phyloP scores from a whole-genome alignment of 2,329 filamentous ascomycete species.

The Penicillium italicum region DNA sequence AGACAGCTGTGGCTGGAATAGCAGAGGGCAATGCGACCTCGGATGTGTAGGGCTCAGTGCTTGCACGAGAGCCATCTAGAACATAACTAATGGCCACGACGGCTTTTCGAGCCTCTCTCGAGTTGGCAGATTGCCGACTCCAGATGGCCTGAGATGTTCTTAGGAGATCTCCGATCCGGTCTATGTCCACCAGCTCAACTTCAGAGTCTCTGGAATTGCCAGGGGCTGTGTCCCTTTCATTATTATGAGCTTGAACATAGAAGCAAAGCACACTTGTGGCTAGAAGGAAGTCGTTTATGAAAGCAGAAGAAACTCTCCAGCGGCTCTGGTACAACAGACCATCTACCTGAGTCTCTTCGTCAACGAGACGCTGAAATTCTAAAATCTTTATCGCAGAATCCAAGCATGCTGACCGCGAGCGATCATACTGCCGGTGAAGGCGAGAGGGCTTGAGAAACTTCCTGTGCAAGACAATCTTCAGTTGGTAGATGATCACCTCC shows the following conservation, averaged over 20 bases:
- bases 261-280: not conserved
- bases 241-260: not conserved
- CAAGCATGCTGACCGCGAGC: not conserved
- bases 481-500: not conserved
- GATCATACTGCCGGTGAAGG: not conserved
- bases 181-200: not conserved
- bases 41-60: not conserved
- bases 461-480: not conserved
- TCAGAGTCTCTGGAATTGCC: not conserved
- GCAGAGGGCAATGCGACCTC: not conserved
- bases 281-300: not conserved
- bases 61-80: not conserved
- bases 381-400: not conserved
- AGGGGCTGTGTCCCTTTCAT: not conserved
- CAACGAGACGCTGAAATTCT: not conserved
- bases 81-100: not conserved
- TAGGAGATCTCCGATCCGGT: not conserved
- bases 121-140: not conserved
- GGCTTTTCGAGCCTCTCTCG: not conserved
- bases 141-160: not conserved
- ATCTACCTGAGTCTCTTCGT: not conserved
- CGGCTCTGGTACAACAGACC: not conserved
- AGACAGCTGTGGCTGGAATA: not conserved
- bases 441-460: not conserved
- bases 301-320: not conserved